Evolutionary conservation across 306 rosid genomes (phyloP).

Genomic region (Sechiopsis laciniata): DNA sequence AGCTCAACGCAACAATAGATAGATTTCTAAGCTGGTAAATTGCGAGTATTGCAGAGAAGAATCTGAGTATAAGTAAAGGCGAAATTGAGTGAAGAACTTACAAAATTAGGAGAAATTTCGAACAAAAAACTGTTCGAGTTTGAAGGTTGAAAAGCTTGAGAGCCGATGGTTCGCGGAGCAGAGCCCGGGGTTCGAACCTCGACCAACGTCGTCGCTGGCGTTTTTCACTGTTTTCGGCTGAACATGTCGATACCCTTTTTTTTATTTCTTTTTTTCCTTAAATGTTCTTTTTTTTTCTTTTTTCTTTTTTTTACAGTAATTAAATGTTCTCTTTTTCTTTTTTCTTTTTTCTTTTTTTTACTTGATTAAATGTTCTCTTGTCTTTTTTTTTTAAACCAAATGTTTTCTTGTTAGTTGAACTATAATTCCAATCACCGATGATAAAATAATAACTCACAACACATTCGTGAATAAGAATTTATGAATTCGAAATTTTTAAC

Average conservation of each 20-base stretch:
- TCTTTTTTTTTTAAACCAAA: no score
- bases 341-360: no score
- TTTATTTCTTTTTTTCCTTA: neutral
- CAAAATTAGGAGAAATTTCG: neutral
- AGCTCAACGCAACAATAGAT: constrained; percentile 35
- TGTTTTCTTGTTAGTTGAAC: no score
- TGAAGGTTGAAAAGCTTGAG: neutral
- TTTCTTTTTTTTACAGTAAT: no score
- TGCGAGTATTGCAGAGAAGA: constrained; percentile 21
- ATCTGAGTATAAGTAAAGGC: constrained; percentile 13
- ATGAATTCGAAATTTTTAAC: no score
- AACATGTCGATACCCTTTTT: neutral
- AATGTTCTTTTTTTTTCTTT: neutral
- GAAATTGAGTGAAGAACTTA: constrained; percentile 14
- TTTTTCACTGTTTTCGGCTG: neutral
- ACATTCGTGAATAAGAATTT: no score
- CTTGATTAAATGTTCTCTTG: no score
- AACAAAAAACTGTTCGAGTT: neutral
- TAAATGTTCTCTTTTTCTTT: no score
- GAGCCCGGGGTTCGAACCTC: constrained; percentile 14
- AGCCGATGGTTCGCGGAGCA: constrained; percentile 8
- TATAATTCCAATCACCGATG: no score
- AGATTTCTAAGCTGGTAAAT: constrained; percentile 12
- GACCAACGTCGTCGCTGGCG: constrained; percentile 15
- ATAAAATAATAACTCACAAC: no score